Evolutionary conservation across 1,284 basidiomycete species (phyloP).

Genomic region (Cutaneotrichosporon cavernicola): DNA sequence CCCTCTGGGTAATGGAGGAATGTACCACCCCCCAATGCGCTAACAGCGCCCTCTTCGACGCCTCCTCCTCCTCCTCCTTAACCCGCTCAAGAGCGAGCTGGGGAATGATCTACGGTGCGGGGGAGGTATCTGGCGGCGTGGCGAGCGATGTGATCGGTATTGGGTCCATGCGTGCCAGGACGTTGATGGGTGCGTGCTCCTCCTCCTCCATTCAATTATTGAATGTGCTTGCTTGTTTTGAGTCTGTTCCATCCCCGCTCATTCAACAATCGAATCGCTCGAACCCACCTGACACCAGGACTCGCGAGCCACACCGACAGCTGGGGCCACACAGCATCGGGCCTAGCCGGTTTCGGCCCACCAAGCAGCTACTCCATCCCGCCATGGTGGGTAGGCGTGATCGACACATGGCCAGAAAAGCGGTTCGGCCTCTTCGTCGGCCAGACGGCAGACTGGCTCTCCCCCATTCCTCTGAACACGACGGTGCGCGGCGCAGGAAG

Average conservation of each 20-base stretch:
- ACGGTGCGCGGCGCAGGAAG: background rate
- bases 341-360: background rate
- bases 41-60: background rate
- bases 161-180: background rate
- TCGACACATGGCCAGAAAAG: background rate
- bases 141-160: background rate
- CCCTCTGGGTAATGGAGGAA: slow-evolving; percentile 8
- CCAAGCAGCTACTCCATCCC: background rate
- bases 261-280: no score
- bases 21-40: background rate
- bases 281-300: background rate
- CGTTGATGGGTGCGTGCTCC: background rate
- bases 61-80: background rate
- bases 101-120: background rate
- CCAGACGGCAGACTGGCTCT: slow-evolving; percentile 1
- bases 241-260: no score
- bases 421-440: slow-evolving; percentile 4
- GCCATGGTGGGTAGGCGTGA: slow-evolving; percentile 3
- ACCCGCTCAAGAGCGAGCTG: background rate
- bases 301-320: background rate
- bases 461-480: background rate
- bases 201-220: background rate
- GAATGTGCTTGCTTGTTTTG: no score
- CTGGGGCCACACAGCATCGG: background rate
- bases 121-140: background rate